These are phyloP conservation scores for Termitomyces sp. DNA, from an alignment of 768 basidiomycete species.

Conservation along the genomic window DNA sequence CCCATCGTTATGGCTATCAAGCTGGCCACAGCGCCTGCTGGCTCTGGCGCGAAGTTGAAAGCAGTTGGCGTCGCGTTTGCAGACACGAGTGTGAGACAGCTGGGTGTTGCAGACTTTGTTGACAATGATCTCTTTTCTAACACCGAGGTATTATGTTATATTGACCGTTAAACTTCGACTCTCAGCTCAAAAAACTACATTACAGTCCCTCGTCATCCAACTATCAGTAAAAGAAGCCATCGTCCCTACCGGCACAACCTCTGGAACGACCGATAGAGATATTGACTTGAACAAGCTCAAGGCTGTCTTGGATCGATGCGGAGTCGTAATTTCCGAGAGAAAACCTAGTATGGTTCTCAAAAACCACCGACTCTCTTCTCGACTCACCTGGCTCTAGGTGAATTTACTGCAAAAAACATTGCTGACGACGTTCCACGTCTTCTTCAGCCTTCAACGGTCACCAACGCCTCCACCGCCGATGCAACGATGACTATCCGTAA, in stretches of 20 bases:
- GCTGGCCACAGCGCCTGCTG: constrained; percentile 47
- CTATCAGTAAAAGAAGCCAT: constrained; percentile 96
- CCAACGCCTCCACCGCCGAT: constrained; percentile 40
- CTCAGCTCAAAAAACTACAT: neutral
- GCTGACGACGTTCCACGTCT: constrained; percentile 75
- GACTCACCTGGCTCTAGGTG: constrained; percentile 41
- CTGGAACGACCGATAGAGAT: constrained; percentile 74
- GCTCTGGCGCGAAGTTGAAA: constrained; percentile 57
- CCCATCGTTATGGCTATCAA: constrained; percentile 91
- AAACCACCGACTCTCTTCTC: neutral
- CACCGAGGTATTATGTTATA: constrained; percentile 64
- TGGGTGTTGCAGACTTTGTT: constrained; percentile 87
- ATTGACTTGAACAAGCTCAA: constrained; percentile 84
- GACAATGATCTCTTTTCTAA: constrained; percentile 97
- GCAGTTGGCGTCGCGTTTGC: constrained; percentile 87
- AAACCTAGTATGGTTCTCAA: constrained; percentile 60
- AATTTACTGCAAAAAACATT: constrained; percentile 77
- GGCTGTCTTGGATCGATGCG: constrained; percentile 84
- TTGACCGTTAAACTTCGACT: neutral
- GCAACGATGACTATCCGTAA: constrained; percentile 47
- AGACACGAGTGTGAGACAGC: constrained; percentile 77
- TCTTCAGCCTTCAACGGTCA: constrained; percentile 39
- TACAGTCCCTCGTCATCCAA: constrained; percentile 89
- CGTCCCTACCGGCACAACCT: constrained; percentile 65
- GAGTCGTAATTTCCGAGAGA: constrained; percentile 84